Evolutionary conservation across 768 basidiomycete genomes (phyloP).

Genomic region (Suillus hirtellus): DNA sequence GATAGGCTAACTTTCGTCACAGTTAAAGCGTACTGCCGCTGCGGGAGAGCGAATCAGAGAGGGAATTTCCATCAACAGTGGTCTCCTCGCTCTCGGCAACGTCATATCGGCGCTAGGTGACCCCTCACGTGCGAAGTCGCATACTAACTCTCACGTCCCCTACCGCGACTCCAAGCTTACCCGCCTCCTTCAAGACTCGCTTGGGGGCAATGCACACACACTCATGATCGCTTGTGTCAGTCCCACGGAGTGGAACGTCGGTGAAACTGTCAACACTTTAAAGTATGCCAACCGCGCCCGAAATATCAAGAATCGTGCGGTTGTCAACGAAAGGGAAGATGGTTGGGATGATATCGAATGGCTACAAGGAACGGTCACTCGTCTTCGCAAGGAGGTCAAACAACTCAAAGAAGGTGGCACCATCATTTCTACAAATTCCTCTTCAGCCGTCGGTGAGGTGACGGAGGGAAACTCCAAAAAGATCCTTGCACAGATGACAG

Average conservation of each 20-base stretch:
- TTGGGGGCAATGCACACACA: conserved; percentile 97
- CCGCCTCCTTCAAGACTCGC: conserved; percentile 72
- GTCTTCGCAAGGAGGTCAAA: conserved; percentile 87
- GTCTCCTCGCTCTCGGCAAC: conserved; percentile 93
- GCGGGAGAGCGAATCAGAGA: conserved; percentile 96
- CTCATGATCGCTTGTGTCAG: conserved; percentile 99
- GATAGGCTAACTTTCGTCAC: conserved; percentile 23
- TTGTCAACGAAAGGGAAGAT: conserved; percentile 91
- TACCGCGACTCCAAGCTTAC: conserved; percentile 99
- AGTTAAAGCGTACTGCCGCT: conserved; percentile 96
- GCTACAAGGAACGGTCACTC: conserved; percentile 83
- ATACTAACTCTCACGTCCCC: conserved; percentile 87
- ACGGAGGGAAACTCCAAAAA: conserved; percentile 71
- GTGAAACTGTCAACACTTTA: conserved; percentile 91
- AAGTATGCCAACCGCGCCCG: conserved; percentile 97
- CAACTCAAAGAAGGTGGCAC: conserved; percentile 67
- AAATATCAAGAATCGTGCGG: conserved; percentile 95
- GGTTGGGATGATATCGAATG: conserved; percentile 99
- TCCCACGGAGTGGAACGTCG: conserved; percentile 92
- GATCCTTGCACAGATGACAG: conserved; percentile 77
- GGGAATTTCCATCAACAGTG: conserved; percentile 98
- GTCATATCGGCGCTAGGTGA: conserved; percentile 98
- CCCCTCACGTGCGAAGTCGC: conserved; percentile 80
- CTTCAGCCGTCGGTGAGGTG: conserved; percentile 32
- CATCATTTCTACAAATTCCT: conserved; percentile 27